Base-by-base conservation (phyloP, 2,329 filamentous ascomycete genomes). In the Capronia coronata region DNA sequence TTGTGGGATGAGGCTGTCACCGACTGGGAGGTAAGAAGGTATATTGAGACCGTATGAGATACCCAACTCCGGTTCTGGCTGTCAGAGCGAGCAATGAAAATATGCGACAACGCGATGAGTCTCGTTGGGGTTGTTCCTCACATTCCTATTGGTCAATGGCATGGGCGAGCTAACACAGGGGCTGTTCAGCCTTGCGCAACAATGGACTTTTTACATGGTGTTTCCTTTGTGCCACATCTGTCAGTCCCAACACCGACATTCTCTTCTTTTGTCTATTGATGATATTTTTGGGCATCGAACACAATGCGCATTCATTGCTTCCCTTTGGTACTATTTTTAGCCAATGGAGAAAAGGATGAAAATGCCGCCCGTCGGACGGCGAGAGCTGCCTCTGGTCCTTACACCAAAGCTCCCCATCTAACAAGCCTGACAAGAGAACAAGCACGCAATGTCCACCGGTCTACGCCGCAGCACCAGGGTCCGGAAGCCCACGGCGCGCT, bases 1-100 rank as follows among this genome's bases (percentile, higher is more conserved):
- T 70, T 95, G 16, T 98, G 87, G 85, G 90, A 97, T 62, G 91
- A 97, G 67, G 90, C 90, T 1, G 91, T 97, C 4, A 97, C 93
- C 16, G 93, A 97, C 68, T 97, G 91, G 89, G 91, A 75, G 67
- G 85, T 82, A 48, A 57, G 51, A 45, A 48, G 59, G 45, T 61
- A 61, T 41, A 61, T 61, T 46, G 59, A 61, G 46, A 59, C 56
- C 10, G 56, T 59, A 43, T 59, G 34, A 57, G 46, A 52, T 52
- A 48, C 50, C 40, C 46, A 27, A 35, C 41, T 39, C 23, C 25
- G 23, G 38, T 25, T 41, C n/a, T 41, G 5, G 3, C 8, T 5
- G 18, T 37, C 14, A 19, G 34, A 19, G 18, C 34, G 11, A 5
- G 34, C 34, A 37, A 37, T 2, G 34, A 37, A 19, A 10, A 11